Evolutionary conservation across 2,329 filamentous ascomycete genomes (phyloP).

Genomic region (Colletotrichum sp.): DNA sequence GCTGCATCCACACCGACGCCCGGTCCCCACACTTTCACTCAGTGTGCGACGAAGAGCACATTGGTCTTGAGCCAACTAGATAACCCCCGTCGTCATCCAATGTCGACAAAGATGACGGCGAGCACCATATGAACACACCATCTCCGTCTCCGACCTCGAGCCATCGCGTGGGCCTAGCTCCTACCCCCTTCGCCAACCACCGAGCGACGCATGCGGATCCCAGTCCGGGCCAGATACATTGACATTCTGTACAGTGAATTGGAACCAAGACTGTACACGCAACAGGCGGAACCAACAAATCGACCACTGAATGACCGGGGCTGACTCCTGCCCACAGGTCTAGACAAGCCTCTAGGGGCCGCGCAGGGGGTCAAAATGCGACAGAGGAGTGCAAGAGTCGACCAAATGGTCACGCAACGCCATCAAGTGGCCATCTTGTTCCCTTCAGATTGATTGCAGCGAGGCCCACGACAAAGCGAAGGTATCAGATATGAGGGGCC

Average conservation of each 20-base stretch:
- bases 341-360: not conserved
- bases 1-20: not conserved
- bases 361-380: not conserved
- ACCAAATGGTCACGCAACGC: slow-evolving; percentile 14
- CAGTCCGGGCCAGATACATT: not conserved
- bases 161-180: not conserved
- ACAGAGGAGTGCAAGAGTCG: slow-evolving; percentile 3
- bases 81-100: slow-evolving; percentile 11
- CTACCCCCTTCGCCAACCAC: not conserved
- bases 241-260: not conserved
- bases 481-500: not conserved
- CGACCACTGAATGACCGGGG: not conserved
- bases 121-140: slow-evolving; percentile 17
- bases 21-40: slow-evolving; percentile 14
- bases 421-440: slow-evolving; percentile 9
- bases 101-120: not conserved
- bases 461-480: not conserved
- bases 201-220: not conserved
- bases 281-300: not conserved
- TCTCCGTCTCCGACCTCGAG: not conserved
- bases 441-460: slow-evolving; percentile 8
- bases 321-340: slow-evolving; percentile 1
- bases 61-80: slow-evolving; percentile 16
- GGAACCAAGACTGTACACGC: not conserved
- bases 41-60: slow-evolving; percentile 11